These are phyloP conservation scores for Salvia miltiorrhiza DNA, from an alignment of 257 asterid genomes.

Conservation along the genomic window DNA sequence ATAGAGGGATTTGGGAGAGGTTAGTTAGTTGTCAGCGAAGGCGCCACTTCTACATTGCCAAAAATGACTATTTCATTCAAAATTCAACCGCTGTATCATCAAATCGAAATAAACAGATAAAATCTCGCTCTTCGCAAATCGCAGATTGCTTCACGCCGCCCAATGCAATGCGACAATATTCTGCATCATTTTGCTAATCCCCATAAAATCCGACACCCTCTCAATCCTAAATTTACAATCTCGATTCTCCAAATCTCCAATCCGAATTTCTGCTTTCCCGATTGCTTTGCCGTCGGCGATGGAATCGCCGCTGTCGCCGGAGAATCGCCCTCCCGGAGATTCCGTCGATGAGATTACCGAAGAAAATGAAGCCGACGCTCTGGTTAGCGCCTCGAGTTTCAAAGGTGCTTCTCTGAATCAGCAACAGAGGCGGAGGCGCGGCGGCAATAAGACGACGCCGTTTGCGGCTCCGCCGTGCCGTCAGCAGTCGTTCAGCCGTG, in stretches of 20 bases:
- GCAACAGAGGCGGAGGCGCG: slow-evolving; percentile 45
- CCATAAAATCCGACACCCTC: background rate
- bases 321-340: slow-evolving; percentile 18
- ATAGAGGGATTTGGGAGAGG: no score
- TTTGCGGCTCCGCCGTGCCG: slow-evolving; percentile 35
- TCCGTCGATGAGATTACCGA: slow-evolving; percentile 26
- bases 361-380: slow-evolving; percentile 23
- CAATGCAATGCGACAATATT: slow-evolving; percentile 19
- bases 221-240: background rate
- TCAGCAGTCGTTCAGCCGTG: slow-evolving; percentile 70
- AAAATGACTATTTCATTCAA: background rate
- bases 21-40: no score
- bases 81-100: slow-evolving; percentile 18
- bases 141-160: slow-evolving; percentile 3
- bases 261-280: background rate
- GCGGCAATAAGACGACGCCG: slow-evolving; percentile 35
- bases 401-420: slow-evolving; percentile 27
- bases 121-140: background rate
- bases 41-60: background rate
- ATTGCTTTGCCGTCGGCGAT: slow-evolving; percentile 17
- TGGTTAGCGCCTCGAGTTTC: slow-evolving; percentile 39
- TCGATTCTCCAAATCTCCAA: background rate
- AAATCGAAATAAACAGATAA: background rate
- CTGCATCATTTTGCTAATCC: slow-evolving; percentile 20
- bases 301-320: slow-evolving; percentile 40